Evolutionary conservation across 768 basidiomycete species (phyloP).

Genomic region (Tubosaeta brunneosetosa): DNA sequence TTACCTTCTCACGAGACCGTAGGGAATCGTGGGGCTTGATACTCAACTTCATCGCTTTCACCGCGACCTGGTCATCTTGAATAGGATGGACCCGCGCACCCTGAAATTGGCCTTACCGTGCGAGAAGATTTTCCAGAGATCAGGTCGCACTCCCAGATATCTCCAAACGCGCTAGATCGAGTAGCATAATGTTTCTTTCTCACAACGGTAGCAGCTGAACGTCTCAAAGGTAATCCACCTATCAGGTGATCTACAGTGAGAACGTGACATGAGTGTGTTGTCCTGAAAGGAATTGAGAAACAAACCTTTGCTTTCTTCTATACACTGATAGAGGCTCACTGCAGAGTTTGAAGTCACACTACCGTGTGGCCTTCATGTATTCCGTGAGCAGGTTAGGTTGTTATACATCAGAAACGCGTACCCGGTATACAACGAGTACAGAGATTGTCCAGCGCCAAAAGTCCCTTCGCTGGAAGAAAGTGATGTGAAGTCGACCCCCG

Average conservation of each 20-base stretch:
- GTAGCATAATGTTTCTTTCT: slow-evolving; percentile 6
- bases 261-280: neutral
- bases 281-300: neutral
- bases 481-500: neutral
- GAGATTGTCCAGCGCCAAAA: neutral
- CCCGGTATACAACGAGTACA: slow-evolving; percentile 8
- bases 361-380: slow-evolving; percentile 5
- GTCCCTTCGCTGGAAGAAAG: slow-evolving; percentile 2
- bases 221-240: slow-evolving; percentile 4
- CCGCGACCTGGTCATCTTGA: no score
- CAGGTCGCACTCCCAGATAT: slow-evolving; percentile 26
- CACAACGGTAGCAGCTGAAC: neutral
- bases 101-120: slow-evolving; percentile 1
- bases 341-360: slow-evolving; percentile 11
- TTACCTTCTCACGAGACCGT: slow-evolving; percentile 12
- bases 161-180: slow-evolving; percentile 13
- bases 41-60: no score
- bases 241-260: slow-evolving; percentile 4
- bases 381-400: slow-evolving; percentile 1
- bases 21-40: no score
- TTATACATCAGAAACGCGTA: slow-evolving; percentile 1
- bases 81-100: neutral
- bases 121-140: neutral
- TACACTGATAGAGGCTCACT: neutral
- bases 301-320: slow-evolving; percentile 11